Evolutionary conservation across 2,329 filamentous ascomycete genomes (phyloP), one percentile per base, ranked within the genome.

Genomic region (Chrysoporthe puriensis): DNA sequence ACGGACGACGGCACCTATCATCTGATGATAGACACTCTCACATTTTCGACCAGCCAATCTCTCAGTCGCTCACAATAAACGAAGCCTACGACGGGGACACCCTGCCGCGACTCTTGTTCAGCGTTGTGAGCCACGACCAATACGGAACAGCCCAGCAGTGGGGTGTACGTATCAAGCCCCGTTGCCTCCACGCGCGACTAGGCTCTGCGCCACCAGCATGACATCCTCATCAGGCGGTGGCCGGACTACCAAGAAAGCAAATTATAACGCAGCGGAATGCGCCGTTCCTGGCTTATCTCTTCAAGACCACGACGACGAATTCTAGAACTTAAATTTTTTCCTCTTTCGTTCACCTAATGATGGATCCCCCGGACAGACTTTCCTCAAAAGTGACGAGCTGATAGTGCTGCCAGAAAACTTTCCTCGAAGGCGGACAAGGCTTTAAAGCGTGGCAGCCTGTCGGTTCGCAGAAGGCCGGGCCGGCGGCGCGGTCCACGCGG

Each of bases 371-470:
- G 34, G 32, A 57, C 54, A 57, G 54, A 57, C 54, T 16, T 34
- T 54, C n/a, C 34, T 16, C 18, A 40, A 36, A 14, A 40, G 14
- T 9, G 32, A 57, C 32, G 32, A 16, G 54, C 34, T 40, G 50
- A 57, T 32, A 8, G 18, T 40, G 14, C 34, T 8, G 6, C 40
- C 54, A 16, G 18, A 16, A 16, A 18, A 14, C 34, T 40, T 40
- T 40, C 18, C 8, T 57, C 34, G 21, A 34, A 57, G 34, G 40
- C 34, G 34, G 54, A 40, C 32, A 40, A n/a, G 32, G 54, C 40
- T 40, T n/a, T 36, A 46, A 32, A 54, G 52, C 67, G 44, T 66
- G 67, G 63, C 36, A 67, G 61, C 56, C 44, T 69, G 42, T 26
- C 64, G 40, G 14, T 43, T 52, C 50, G 42, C 43, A 56, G 62